These are phyloP conservation scores for Lachancea fermentati DNA, from an alignment of 805 yeast species.

Conservation along the genomic window DNA sequence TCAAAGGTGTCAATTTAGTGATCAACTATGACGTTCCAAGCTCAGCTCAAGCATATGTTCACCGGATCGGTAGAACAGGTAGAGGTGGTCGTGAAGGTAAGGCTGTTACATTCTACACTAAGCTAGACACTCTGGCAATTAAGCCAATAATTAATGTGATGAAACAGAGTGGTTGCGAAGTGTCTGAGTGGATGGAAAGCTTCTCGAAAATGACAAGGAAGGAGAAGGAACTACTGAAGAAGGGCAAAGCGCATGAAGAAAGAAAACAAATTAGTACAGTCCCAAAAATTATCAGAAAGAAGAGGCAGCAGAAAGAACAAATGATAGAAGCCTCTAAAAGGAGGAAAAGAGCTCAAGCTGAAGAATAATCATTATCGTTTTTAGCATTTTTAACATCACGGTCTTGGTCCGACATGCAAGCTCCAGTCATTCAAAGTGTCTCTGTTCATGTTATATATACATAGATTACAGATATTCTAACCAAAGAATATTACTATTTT, in stretches of 20 bases:
- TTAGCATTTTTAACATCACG: not conserved
- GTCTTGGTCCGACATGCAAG: too few relatives aligned
- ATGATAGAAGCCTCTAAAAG: constrained; percentile 75
- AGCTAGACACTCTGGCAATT: constrained; percentile 71
- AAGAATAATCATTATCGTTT: not conserved
- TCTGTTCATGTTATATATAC: too few relatives aligned
- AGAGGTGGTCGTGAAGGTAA: constrained; percentile 84
- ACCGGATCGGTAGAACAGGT: constrained; percentile 98
- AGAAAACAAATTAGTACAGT: constrained; percentile 82
- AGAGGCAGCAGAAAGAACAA: constrained; percentile 55
- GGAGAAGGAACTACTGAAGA: constrained; percentile 57
- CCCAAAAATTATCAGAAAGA: constrained; percentile 59
- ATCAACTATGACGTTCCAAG: constrained; percentile 96
- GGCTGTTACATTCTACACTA: constrained; percentile 90
- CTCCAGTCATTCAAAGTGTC: too few relatives aligned
- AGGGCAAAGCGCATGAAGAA: constrained; percentile 41
- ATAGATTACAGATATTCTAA: too few relatives aligned
- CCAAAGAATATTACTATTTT: too few relatives aligned
- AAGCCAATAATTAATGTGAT: constrained; percentile 88
- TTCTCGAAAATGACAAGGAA: constrained; percentile 58
- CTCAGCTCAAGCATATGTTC: constrained; percentile 91
- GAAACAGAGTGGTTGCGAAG: constrained; percentile 80
- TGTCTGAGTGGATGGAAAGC: constrained; percentile 77
- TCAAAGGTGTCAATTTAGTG: constrained; percentile 90
- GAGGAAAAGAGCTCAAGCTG: constrained; percentile 36